Conservation (phyloP, 2,329 filamentous ascomycete species). For the Mycosphaerella sp. region DNA sequence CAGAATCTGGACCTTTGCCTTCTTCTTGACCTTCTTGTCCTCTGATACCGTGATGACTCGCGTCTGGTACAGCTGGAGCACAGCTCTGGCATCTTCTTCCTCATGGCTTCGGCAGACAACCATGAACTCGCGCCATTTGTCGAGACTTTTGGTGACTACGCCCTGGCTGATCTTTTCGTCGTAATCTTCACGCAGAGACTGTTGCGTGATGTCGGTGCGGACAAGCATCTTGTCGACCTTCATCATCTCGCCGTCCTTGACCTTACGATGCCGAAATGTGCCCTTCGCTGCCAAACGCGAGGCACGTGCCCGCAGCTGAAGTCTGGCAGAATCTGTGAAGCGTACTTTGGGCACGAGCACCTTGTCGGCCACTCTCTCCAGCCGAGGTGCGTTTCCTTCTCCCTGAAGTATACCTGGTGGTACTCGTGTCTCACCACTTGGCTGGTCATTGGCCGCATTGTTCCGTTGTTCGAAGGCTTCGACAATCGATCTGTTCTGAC, state of each 20-base stretch:
- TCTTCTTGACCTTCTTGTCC: conserved; percentile 46
- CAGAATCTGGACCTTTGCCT: conserved; percentile 52
- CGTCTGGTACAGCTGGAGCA: conserved; percentile 33
- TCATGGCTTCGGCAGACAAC: conserved; percentile 54
- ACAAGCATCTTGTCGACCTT: conserved; percentile 65
- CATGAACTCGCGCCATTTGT: conserved; percentile 62
- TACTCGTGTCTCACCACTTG: conserved; percentile 9
- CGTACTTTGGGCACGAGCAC: conserved; percentile 22
- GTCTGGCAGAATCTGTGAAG: conserved; percentile 29
- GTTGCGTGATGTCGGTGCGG: conserved; percentile 49
- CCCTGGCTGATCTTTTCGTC: conserved; percentile 57
- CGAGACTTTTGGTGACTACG: conserved; percentile 51
- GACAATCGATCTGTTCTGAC: conserved; percentile 16
- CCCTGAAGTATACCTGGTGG: conserved; percentile 9
- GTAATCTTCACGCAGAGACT: conserved; percentile 52
- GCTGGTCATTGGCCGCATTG: conserved; percentile 6
- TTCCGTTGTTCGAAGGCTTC: conserved; percentile 10
- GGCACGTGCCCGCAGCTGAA: conserved; percentile 29
- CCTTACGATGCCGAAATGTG: conserved; percentile 29
- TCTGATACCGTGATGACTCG: conserved; percentile 51
- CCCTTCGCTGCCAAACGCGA: conserved; percentile 28
- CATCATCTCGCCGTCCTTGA: conserved; percentile 54
- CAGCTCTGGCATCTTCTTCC: conserved; percentile 44
- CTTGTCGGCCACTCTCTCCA: conserved; percentile 18
- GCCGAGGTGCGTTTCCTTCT: conserved; percentile 6